phyloP scores from a whole-genome alignment of 805 yeast genomes.

The Lachancea sp. region DNA sequence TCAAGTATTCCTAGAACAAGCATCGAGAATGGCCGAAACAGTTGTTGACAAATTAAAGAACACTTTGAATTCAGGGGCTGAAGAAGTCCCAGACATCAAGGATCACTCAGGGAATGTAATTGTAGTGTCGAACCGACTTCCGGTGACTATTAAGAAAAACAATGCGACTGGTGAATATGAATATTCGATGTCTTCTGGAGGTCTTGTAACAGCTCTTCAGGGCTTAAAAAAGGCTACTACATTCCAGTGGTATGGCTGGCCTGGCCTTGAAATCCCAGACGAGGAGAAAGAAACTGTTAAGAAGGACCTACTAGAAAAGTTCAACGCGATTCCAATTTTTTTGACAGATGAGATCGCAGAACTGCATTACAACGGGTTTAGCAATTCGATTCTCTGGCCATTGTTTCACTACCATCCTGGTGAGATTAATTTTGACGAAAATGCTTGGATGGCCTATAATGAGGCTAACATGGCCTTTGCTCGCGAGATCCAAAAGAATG shows the following conservation, averaged over 20 bases:
- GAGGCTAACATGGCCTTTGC: constrained; percentile 88
- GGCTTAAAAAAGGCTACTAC: constrained; percentile 78
- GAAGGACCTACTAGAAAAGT: constrained; percentile 63
- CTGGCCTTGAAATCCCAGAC: constrained; percentile 81
- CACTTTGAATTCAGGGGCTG: constrained; percentile 2
- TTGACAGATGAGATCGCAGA: constrained; percentile 87
- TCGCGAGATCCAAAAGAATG: constrained; percentile 57
- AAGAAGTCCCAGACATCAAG: constrained; percentile 13
- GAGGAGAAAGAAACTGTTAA: constrained; percentile 65
- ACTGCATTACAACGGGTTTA: constrained; percentile 92
- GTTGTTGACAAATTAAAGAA: constrained; percentile 6
- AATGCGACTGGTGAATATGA: constrained; percentile 55
- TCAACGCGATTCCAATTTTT: constrained; percentile 87
- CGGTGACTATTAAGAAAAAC: constrained; percentile 78
- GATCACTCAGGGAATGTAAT: constrained; percentile 55
- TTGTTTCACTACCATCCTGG: constrained; percentile 98
- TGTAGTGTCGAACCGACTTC: constrained; percentile 91
- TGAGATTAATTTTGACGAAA: constrained; percentile 95
- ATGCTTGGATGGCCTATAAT: constrained; percentile 95
- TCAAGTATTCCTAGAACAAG: no score
- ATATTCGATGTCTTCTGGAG: constrained; percentile 94
- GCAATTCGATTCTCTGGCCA: constrained; percentile 95
- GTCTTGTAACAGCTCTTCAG: constrained; percentile 90
- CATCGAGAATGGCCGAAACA: constrained; percentile 8
- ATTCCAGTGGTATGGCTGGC: constrained; percentile 99